phyloP scores from a whole-genome alignment of 2,329 filamentous ascomycete species.

The Colletotrichum limetticola region DNA sequence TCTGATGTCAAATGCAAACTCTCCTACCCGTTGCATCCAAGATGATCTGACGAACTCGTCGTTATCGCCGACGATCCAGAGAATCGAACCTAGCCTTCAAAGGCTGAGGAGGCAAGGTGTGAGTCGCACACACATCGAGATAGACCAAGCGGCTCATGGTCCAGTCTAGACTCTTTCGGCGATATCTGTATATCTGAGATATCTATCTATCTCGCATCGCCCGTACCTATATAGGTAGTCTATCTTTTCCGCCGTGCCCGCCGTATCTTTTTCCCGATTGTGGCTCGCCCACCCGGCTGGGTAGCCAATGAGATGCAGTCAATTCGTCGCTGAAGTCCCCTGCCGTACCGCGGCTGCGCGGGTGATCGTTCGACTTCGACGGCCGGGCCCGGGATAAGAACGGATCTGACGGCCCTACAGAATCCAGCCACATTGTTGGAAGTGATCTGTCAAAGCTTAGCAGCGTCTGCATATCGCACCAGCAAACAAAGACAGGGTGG shows the following conservation, averaged over 20 bases:
- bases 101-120: background rate
- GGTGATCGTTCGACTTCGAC: slow-evolving; percentile 22
- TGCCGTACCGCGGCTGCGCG: background rate
- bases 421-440: background rate
- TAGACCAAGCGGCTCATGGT: background rate
- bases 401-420: slow-evolving; percentile 9
- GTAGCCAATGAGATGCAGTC: background rate
- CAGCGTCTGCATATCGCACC: background rate
- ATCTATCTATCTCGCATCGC: slow-evolving; percentile 8
- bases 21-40: background rate
- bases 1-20: slow-evolving; percentile 2
- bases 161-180: background rate
- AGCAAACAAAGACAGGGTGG: background rate
- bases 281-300: background rate
- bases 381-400: slow-evolving; percentile 7
- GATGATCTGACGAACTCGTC: background rate
- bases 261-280: slow-evolving; percentile 23
- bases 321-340: background rate
- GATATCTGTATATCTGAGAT: slow-evolving; percentile 3
- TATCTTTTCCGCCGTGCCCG: slow-evolving; percentile 2
- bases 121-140: background rate
- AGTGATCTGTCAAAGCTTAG: background rate
- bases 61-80: background rate
- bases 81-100: background rate
- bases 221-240: background rate